Conservation (phyloP, 1,284 basidiomycete species). For the Agroathelia rolfsii region DNA sequence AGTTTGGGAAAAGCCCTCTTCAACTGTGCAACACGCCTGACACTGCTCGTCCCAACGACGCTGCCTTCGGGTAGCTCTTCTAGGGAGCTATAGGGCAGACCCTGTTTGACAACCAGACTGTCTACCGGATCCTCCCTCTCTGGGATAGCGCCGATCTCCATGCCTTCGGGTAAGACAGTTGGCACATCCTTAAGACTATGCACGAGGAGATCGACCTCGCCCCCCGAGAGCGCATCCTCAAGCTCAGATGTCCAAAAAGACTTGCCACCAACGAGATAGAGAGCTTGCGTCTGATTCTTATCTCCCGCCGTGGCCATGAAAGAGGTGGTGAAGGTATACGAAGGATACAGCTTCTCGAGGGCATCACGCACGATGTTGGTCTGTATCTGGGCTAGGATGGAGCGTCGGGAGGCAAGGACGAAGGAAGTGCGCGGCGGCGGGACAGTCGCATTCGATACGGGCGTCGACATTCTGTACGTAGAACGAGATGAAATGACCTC, state of each 20-base stretch:
- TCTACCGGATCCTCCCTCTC: slow-evolving; percentile 89
- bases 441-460: no score
- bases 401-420: slow-evolving; percentile 76
- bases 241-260: slow-evolving; percentile 94
- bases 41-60: slow-evolving; percentile 91
- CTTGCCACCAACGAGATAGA: slow-evolving; percentile 78
- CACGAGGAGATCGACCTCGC: slow-evolving; percentile 84
- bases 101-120: slow-evolving; percentile 80
- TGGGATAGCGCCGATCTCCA: slow-evolving; percentile 78
- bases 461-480: no score
- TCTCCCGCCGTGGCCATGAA: slow-evolving; percentile 92
- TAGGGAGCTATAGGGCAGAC: slow-evolving; percentile 62
- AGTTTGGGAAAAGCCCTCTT: slow-evolving; percentile 73
- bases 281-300: slow-evolving; percentile 77
- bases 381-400: slow-evolving; percentile 81
- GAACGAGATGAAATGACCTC: no score
- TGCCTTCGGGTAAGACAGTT: slow-evolving; percentile 77
- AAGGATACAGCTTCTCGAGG: slow-evolving; percentile 33
- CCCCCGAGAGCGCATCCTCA: slow-evolving; percentile 70
- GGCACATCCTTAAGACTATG: slow-evolving; percentile 95
- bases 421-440: no score
- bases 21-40: slow-evolving; percentile 87
- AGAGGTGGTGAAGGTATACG: slow-evolving; percentile 57
- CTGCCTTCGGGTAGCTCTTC: slow-evolving; percentile 84
- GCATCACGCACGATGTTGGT: slow-evolving; percentile 65